Conservation (phyloP, 176 grass and related monocot genomes). For the Aegilops umbellulata region DNA sequence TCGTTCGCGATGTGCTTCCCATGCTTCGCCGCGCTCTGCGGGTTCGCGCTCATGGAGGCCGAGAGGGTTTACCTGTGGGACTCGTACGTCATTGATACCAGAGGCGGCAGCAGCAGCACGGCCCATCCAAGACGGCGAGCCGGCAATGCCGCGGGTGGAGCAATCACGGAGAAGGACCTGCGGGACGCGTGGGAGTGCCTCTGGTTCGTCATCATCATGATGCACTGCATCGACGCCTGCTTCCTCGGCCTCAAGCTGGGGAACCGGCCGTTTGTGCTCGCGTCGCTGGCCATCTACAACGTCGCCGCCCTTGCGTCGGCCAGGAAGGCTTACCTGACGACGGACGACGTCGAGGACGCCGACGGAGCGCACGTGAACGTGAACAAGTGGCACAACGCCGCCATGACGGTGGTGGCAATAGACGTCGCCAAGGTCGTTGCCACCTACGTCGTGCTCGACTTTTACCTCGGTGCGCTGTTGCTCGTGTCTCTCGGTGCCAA, state of each 20-base stretch:
- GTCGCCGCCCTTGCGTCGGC: background rate
- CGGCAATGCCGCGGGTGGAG: background rate
- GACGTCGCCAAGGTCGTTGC: conserved; percentile 2
- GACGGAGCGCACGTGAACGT: background rate
- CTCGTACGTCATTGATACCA: background rate
- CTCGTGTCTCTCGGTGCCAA: background rate
- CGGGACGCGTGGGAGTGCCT: background rate
- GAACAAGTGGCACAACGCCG: background rate
- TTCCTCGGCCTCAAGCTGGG: background rate
- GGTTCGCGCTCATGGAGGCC: background rate
- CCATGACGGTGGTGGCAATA: background rate
- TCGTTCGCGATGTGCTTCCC: background rate
- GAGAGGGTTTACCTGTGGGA: background rate
- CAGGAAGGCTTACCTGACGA: background rate
- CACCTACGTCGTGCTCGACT: conserved; percentile 14
- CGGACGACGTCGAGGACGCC: background rate
- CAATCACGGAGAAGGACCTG: background rate
- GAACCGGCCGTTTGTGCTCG: background rate
- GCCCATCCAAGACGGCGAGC: background rate
- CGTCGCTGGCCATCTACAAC: conserved; percentile 2
- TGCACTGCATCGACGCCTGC: background rate
- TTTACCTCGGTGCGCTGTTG: background rate
- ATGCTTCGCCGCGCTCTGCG: background rate
- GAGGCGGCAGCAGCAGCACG: background rate
- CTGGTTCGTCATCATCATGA: background rate